Evolutionary conservation across 352 stramenopile genomes (phyloP), one percentile per base, ranked within the genome.

Genomic region (Halophytophthora polymorphica): DNA sequence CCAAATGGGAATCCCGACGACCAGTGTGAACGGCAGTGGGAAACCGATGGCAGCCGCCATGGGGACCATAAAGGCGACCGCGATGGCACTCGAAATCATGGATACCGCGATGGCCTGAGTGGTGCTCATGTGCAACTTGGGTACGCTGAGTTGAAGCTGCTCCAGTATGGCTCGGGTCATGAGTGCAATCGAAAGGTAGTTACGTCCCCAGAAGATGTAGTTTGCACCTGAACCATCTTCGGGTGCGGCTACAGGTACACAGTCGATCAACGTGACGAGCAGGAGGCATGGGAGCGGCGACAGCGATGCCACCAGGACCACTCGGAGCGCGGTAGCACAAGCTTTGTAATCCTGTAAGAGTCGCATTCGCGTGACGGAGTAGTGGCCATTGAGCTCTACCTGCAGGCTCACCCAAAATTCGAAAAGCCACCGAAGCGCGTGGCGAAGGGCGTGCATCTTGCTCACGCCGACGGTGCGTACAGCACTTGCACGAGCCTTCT

Each of bases 11-110:
- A 57, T 64, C 0, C 45, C 64, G 8, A 79, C 22, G 2, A 75
- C 41, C 2, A 77, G 57, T n/a, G 64, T 67, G 39, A 84, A 84
- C 10, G 70, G 64, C 13, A 81, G 21, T 15, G 64, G 69, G 28
- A 77, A 79, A 3, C 58, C 69, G 15, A 80, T 66, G 18, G 44
- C 19, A 21, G 33, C 31, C 7, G 33, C 57, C 54, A 69, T 73
- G 1, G 51, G 14, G n/a, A 66, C 50, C 48, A 70, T 66, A 5
- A 61, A 70, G 1, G 49, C 56, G 19, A 72, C 46, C 15, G 58
- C 60, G 1, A 52, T 60, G 8, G 45, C 43, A n/a, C 60, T 73
- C 1, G 64, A 45, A 15, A 78, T 37, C 10, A 19, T 45, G 10
- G 38, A 65, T 6, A 56, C 58, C 19, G 39, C 44, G 11, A 58